phyloP scores from a whole-genome alignment of 2,329 filamentous ascomycete species.

The Cercospora sp. region DNA sequence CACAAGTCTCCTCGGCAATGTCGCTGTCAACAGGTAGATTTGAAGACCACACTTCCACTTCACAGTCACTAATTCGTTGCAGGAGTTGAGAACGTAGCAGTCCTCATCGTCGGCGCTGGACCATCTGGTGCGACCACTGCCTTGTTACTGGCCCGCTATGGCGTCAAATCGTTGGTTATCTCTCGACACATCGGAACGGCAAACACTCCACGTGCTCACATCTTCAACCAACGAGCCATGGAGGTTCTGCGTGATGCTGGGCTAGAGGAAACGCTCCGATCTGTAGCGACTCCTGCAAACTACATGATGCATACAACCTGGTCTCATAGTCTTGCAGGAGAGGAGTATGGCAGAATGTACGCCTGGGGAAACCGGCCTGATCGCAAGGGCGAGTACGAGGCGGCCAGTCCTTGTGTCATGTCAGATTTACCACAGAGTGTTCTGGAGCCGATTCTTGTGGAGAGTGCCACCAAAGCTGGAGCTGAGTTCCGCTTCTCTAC shows the following conservation, averaged over 20 bases:
- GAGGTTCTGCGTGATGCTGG: conserved; percentile 42
- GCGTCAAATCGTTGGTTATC: conserved; percentile 54
- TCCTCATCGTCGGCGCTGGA: conserved; percentile 27
- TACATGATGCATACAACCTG: conserved; percentile 41
- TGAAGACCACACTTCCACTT: background rate
- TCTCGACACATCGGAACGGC: conserved; percentile 52
- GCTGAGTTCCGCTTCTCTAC: conserved; percentile 37
- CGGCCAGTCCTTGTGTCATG: conserved; percentile 39
- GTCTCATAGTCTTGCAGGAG: conserved; percentile 41
- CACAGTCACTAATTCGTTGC: background rate
- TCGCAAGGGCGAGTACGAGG: conserved; percentile 40
- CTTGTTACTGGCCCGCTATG: conserved; percentile 15
- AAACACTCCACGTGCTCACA: conserved; percentile 59
- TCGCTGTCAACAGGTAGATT: background rate
- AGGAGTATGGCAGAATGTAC: conserved; percentile 42
- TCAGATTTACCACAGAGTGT: conserved; percentile 42
- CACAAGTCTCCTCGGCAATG: background rate
- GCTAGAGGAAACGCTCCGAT: background rate
- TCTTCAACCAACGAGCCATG: conserved; percentile 57
- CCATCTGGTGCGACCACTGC: conserved; percentile 24
- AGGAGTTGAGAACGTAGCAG: background rate
- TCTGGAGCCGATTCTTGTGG: conserved; percentile 42
- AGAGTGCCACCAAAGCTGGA: conserved; percentile 30
- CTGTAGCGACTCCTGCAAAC: conserved; percentile 21
- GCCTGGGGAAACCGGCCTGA: conserved; percentile 42